phyloP scores from a whole-genome alignment of 73 alveolate species.

The Paramecium primaurelia region DNA sequence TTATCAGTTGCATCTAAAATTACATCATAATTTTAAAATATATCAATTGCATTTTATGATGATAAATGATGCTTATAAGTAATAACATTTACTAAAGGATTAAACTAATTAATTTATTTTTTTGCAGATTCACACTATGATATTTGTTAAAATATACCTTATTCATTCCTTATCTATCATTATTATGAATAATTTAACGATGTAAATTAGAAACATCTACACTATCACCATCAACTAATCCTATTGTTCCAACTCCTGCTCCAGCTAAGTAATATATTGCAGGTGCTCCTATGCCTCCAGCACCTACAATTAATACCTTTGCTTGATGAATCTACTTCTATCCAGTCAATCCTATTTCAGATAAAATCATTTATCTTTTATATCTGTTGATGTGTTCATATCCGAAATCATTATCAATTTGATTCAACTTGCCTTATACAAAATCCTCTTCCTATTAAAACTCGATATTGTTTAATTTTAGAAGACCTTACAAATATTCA shows the following conservation, averaged over 20 bases:
- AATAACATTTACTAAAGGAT: conserved; percentile 78
- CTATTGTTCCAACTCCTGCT: conserved; percentile 97
- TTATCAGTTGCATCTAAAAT: conserved; percentile 95
- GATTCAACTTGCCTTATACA: neutral
- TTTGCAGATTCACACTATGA: conserved; percentile 72
- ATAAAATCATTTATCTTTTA: conserved; percentile 84
- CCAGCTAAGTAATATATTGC: conserved; percentile 92
- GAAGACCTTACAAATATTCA: neutral
- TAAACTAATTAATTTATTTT: conserved; percentile 71
- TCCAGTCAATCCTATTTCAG: conserved; percentile 83
- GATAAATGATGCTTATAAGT: conserved; percentile 72
- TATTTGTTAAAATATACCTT: neutral
- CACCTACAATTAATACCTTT: conserved; percentile 92
- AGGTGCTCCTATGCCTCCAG: conserved; percentile 99
- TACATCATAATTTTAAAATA: conserved; percentile 84
- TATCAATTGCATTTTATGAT: conserved; percentile 77
- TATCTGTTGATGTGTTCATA: conserved; percentile 73
- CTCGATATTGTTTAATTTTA: neutral
- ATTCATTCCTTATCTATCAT: conserved; percentile 58
- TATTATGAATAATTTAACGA: conserved; percentile 66
- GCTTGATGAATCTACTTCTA: conserved; percentile 81
- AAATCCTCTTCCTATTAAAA: neutral
- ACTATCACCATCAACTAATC: conserved; percentile 93
- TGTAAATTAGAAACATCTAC: conserved; percentile 93
- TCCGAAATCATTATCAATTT: neutral